phyloP scores from a whole-genome alignment of 2,329 filamentous ascomycete species.

The Phyllosticta capitalensis region DNA sequence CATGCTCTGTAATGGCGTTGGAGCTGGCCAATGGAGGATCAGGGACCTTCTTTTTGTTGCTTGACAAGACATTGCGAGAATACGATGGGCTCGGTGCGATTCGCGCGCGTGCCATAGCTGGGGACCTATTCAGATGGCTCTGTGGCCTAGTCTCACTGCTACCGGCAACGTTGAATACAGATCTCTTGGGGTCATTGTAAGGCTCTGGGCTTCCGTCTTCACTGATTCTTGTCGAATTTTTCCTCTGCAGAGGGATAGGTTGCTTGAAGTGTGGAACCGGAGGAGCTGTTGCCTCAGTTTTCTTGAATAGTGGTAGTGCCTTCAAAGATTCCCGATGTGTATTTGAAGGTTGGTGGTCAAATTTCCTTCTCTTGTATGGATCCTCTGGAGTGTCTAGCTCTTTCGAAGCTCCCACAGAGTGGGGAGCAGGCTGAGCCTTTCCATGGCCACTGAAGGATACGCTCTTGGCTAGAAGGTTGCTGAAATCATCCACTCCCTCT shows the following conservation, averaged over 20 bases:
- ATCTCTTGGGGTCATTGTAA: not conserved
- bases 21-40: constrained; percentile 31
- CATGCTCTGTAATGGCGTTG: constrained; percentile 30
- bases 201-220: not conserved
- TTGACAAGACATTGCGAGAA: constrained; percentile 24
- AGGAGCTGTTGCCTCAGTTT: not conserved
- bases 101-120: not conserved
- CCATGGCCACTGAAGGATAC: not conserved
- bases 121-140: not conserved
- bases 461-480: not conserved
- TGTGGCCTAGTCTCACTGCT: not conserved
- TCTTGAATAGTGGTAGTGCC: not conserved
- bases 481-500: not conserved
- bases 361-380: not conserved
- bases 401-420: not conserved
- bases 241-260: not conserved
- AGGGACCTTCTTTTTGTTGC: constrained; percentile 34
- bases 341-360: not conserved
- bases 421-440: not conserved
- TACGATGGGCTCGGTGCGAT: not conserved
- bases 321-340: not conserved
- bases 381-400: not conserved
- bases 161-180: not conserved
- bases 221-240: not conserved
- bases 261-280: not conserved